These are phyloP conservation scores for Liriodendron chinense DNA, from an alignment of 164 flowering plant species.

Conservation along the genomic window DNA sequence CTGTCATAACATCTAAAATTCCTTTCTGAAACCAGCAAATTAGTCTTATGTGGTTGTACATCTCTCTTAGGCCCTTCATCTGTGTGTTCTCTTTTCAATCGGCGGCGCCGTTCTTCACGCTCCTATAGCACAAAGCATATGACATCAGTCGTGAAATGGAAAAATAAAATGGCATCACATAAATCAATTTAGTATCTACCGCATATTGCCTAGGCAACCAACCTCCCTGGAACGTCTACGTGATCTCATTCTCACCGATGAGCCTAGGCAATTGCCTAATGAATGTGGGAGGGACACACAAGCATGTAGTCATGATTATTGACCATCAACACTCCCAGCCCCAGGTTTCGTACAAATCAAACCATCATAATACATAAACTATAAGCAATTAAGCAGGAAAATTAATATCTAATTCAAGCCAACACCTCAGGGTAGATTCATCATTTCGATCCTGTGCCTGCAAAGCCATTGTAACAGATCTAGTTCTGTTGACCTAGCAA, in stretches of 20 bases:
- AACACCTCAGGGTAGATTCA: too few relatives aligned
- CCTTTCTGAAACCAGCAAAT: conserved; percentile 32
- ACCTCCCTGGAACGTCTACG: background rate
- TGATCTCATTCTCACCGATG: too few relatives aligned
- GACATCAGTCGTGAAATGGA: background rate
- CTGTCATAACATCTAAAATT: conserved; percentile 38
- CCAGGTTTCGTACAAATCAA: background rate
- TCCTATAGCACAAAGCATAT: conserved; percentile 45
- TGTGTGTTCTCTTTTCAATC: conserved; percentile 62
- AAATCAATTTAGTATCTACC: background rate
- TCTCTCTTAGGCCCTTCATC: conserved; percentile 49
- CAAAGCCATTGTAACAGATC: too few relatives aligned
- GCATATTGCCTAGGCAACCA: background rate
- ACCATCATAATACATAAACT: background rate
- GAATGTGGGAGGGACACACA: too few relatives aligned
- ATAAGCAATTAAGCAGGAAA: background rate
- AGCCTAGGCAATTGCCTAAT: too few relatives aligned
- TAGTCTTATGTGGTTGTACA: conserved; percentile 35
- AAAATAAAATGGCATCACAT: too few relatives aligned
- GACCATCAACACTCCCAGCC: background rate
- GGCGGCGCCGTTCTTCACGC: conserved; percentile 75
- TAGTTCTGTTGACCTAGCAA: too few relatives aligned
- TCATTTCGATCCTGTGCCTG: too few relatives aligned
- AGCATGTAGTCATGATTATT: background rate
- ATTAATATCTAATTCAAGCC: too few relatives aligned